A percentile compares a stretch with the other conserved stretches of the same genome.
phyloP scores from a whole-genome alignment of 305 asterid genomes.

The Coffea humblotiana region DNA sequence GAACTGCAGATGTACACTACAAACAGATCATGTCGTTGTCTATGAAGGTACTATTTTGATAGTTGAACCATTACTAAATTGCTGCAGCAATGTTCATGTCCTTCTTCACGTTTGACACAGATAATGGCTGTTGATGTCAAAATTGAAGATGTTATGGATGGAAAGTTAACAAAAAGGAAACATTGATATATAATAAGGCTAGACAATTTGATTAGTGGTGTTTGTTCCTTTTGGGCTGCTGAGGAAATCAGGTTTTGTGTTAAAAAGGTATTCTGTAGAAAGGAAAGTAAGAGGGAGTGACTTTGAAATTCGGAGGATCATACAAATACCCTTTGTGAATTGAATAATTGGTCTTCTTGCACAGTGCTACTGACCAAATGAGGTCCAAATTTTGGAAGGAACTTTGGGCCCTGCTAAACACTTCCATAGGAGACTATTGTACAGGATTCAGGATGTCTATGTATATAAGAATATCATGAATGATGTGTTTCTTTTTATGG shows the following conservation, averaged over 20 bases:
- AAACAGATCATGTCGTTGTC: constrained; percentile 94
- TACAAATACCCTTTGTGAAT: not conserved
- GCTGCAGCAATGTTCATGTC: not conserved
- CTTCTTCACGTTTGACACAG: not conserved
- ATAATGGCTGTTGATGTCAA: not conserved
- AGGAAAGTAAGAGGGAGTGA: not conserved
- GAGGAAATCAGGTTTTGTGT: not conserved
- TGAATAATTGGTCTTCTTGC: not conserved
- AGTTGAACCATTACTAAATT: not conserved
- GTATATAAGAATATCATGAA: not conserved
- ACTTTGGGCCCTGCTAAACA: not conserved
- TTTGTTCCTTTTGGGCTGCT: not conserved
- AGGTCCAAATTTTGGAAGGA: not conserved
- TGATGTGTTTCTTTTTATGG: not conserved
- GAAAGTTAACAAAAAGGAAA: not conserved
- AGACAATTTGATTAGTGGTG: not conserved
- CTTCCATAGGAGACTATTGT: not conserved
- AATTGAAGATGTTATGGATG: not conserved
- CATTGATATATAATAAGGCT: not conserved
- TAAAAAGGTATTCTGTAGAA: not conserved
- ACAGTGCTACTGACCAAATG: not conserved
- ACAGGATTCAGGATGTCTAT: not conserved
- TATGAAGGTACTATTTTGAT: constrained; percentile 59
- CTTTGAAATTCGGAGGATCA: not conserved
- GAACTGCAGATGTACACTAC: constrained; percentile 94